Base-by-base conservation (phyloP, 148 eudicot genomes). In the Amaranthus cruentus region DNA sequence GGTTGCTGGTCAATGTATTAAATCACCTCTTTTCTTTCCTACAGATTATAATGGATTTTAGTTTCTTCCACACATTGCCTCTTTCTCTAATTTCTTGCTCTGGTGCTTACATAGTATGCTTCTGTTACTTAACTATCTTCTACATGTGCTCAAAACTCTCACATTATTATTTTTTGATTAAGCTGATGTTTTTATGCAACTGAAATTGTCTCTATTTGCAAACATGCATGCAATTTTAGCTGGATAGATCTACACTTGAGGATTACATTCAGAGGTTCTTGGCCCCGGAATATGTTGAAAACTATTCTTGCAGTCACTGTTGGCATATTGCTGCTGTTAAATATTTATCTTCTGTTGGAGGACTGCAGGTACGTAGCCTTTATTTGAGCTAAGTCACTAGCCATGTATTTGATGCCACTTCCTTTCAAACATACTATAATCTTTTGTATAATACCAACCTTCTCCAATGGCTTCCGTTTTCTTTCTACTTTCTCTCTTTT, bases 1-100 rank as follows among this genome's bases (percentile, higher is more conserved):
- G 63, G 55, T 8, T 46, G 54, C 44, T 47, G 4, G 68, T 53
- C 43, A 56, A 4, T 79, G 44, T 64, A 75, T 49, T 70, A 60
- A 70, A 64, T 49, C 46, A 70, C 6, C 68, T 62, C 47, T 59
- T 50, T 75, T 28, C 3, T 63, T 55, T 43, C 74, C 64, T 89
- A 80, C 91, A 94, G 98, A 91, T 94, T 72, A 80, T 96, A 67
- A 79, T 89, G 81, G 96, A 94, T 82, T 94, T 81, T 86, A 85
- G 85, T 71, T 80, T 79, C 72, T 94, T 91, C 65, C 91, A 88
- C 71, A 88, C 88, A 83, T 87, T 94, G 85, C 87, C 87, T 68
- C 87, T 94, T 68, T 85, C 90, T 51, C 86, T 87, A 14, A 74
- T 77, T 15, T 15, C 38, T 65, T 70, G 64, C 71, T 52, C 58